phyloP scores from a whole-genome alignment of 2,329 filamentous ascomycete species.

The Akanthomyces uredinophilus region DNA sequence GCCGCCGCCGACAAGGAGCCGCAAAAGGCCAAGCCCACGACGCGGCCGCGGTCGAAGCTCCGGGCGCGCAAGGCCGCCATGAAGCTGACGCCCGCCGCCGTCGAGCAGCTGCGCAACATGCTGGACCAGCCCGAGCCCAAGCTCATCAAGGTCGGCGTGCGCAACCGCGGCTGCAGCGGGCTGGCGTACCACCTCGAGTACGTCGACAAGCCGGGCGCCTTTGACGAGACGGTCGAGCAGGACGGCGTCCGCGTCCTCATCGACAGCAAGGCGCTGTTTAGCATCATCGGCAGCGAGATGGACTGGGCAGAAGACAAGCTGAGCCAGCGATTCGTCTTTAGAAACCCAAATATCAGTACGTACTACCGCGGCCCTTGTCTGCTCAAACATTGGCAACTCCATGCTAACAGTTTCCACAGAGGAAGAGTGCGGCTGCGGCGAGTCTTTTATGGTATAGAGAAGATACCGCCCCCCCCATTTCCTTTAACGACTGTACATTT shows the following conservation, averaged over 20 bases:
- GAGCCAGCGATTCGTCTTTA: slow-evolving; percentile 87
- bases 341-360: slow-evolving; percentile 97
- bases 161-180: slow-evolving; percentile 89
- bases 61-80: slow-evolving; percentile 84
- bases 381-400: too few species aligned
- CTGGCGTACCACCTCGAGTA: slow-evolving; percentile 92
- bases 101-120: slow-evolving; percentile 70
- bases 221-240: slow-evolving; percentile 92
- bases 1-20: slow-evolving; percentile 57
- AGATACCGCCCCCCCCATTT: not conserved
- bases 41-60: slow-evolving; percentile 31
- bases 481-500: slow-evolving; percentile 2
- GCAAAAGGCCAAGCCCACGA: slow-evolving; percentile 56
- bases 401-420: slow-evolving; percentile 51
- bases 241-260: slow-evolving; percentile 94
- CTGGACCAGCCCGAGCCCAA: slow-evolving; percentile 84
- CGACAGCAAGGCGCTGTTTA: slow-evolving; percentile 94
- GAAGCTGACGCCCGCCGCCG: slow-evolving; percentile 73
- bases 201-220: slow-evolving; percentile 80
- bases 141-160: slow-evolving; percentile 89
- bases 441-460: slow-evolving; percentile 80
- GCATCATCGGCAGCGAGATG: slow-evolving; percentile 98
- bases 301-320: slow-evolving; percentile 97
- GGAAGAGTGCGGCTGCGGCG: slow-evolving; percentile 92
- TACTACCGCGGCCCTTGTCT: slow-evolving; percentile 23